Evolutionary conservation across 108 stramenopile genomes (phyloP), one percentile per base, ranked within the genome.

Genomic region (Schizochytrium sp.): DNA sequence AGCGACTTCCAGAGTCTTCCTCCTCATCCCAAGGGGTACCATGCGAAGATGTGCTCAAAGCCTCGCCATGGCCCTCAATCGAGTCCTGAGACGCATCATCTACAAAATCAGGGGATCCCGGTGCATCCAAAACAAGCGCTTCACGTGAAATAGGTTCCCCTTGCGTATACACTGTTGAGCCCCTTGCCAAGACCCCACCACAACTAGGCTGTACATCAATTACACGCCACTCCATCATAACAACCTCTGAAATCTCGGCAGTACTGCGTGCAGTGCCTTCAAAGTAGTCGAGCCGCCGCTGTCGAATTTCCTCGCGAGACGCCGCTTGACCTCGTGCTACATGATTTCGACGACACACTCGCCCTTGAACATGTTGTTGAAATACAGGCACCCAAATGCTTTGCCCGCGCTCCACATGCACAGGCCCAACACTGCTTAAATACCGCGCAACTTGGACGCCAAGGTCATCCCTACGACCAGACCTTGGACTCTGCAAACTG

Each of bases 181-280:
- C 64, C 5, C 64, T 38, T 38, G 42, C 28, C 64, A 69, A 15
- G 0, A 69, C 19, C 42, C 64, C 64, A 44, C 64, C 15, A 8
- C 28, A 8, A 7, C 28, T 44, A 28, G 76, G 76, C 45, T 5
- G 15, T 53, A 83, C 53, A n/a, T 55, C 76, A 47, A 83, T 28
- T n/a, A 83, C 76, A n/a, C 53, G 47, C 76, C 76, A 83, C 76
- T 83, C 45, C 15, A 83, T 53, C 76, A 83, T 55, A 55, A 83
- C 19, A 0, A 83, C 76, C 76, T 83, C 76, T 13, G 17, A 10
- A 7, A 83, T 50, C 2, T 69, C 28, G 13, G 57, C 57, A 10
- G 57, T 17, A 17, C 72, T 41, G 41, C 40, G 72, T 72, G 38
- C 72, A 42, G n/a, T 15, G 8, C 41, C 41, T 72, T 72, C 10